Percentiles rank a stretch among this genome's conserved stretches.
phyloP scores from a whole-genome alignment of 164 flowering plant genomes.

The Dillenia suffruticosa region DNA sequence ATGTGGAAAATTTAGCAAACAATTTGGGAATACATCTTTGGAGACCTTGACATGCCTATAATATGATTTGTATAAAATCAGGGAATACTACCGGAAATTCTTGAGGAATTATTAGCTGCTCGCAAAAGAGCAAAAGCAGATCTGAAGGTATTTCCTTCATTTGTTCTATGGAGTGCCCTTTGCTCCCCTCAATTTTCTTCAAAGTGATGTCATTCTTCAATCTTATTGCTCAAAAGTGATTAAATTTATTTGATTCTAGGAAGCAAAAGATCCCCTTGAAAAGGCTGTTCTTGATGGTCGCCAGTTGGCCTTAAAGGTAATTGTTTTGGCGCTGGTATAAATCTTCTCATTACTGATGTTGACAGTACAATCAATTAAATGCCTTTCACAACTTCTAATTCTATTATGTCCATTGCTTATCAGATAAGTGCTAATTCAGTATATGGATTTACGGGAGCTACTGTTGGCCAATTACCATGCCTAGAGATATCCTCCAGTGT shows the following conservation, averaged over 20 bases:
- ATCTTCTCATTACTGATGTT: not conserved
- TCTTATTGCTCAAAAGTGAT: constrained; percentile 2
- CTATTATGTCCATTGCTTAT: constrained; percentile 13
- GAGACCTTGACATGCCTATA: too few relatives aligned
- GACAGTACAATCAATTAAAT: too few relatives aligned
- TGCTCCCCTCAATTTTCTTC: not conserved
- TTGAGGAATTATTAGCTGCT: constrained; percentile 88
- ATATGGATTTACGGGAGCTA: constrained; percentile 98
- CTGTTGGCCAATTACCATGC: constrained; percentile 94
- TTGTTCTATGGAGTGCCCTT: not conserved
- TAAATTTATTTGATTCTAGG: constrained; percentile 37
- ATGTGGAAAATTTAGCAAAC: too few relatives aligned
- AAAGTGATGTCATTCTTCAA: not conserved
- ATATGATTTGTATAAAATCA: constrained; percentile 16
- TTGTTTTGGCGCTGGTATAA: not conserved
- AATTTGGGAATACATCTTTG: too few relatives aligned
- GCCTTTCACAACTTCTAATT: not conserved
- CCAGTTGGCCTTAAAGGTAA: constrained; percentile 92
- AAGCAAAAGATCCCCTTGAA: constrained; percentile 93
- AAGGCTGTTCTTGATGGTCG: constrained; percentile 99
- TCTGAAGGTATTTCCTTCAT: constrained; percentile 57
- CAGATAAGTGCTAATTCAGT: constrained; percentile 99
- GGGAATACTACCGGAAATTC: constrained; percentile 99
- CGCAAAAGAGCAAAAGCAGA: constrained; percentile 97
- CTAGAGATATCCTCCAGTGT: constrained; percentile 98